phyloP scores from a whole-genome alignment of 192 early-diverging fungal species.

The Paraglomus occultum region DNA sequence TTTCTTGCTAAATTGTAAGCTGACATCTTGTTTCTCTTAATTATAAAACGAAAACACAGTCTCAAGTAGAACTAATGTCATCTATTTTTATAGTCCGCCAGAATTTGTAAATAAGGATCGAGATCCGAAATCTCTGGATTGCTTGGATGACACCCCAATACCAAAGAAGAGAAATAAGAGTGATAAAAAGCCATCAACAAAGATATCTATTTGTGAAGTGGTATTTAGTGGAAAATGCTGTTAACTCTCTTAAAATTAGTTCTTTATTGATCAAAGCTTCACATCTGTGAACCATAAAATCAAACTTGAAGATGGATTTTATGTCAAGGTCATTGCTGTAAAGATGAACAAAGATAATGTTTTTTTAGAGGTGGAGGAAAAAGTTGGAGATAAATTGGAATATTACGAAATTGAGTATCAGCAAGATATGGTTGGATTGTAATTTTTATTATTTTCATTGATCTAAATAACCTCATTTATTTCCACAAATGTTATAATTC shows the following conservation, averaged over 20 bases:
- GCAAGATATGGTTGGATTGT: constrained; percentile 11
- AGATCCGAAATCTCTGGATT: too few relatives aligned
- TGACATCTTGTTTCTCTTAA: constrained; percentile 1
- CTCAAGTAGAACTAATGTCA: constrained; percentile 5
- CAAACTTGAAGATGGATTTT: constrained; percentile 1
- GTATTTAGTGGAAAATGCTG: neutral
- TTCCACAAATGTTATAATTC: too few relatives aligned
- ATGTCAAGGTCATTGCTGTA: neutral
- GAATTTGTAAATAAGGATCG: too few relatives aligned
- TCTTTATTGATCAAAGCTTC: constrained; percentile 3
- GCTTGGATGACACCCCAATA: neutral
- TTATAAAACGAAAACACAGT: constrained; percentile 4
- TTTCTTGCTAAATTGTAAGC: neutral
- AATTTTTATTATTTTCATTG: too few relatives aligned
- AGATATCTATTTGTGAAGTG: neutral
- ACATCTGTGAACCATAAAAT: constrained; percentile 1
- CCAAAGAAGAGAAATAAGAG: constrained; percentile 9
- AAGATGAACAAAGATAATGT: constrained; percentile 3
- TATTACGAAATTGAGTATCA: constrained; percentile 9
- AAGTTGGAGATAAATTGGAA: constrained; percentile 1
- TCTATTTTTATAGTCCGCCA: constrained; percentile 6
- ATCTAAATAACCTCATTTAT: too few relatives aligned
- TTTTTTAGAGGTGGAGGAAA: neutral
- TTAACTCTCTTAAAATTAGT: neutral
- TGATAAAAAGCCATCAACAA: neutral